Percentiles rank a stretch among this genome's conserved stretches.
Conservation (phyloP, 73 alveolate species). For the Effrenium voratum region DNA sequence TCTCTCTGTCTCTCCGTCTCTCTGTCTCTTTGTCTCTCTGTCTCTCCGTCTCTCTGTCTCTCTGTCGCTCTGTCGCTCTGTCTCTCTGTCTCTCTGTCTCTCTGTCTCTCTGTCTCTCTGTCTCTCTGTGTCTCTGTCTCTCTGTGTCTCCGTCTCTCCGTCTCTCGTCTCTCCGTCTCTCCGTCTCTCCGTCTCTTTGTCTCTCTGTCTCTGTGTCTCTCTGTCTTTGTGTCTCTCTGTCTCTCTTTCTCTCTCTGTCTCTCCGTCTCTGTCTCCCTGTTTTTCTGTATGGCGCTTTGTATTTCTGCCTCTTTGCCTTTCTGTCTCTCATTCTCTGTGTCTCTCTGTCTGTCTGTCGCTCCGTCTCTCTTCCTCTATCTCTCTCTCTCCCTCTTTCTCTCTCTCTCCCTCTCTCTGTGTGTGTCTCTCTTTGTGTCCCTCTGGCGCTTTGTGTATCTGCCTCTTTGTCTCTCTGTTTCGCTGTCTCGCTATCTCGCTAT, state of each 20-base stretch:
- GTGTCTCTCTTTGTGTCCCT: not conserved
- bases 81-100: not conserved
- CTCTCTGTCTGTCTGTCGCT: constrained; percentile 6
- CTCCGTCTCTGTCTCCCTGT: not conserved
- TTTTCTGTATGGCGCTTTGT: not conserved
- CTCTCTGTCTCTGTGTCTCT: constrained; percentile 2
- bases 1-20: too few relatives aligned
- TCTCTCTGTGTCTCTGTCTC: not conserved
- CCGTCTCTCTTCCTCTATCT: not conserved
- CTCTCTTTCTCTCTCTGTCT: not conserved
- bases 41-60: too few relatives aligned
- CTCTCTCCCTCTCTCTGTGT: not conserved
- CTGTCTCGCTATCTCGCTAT: not conserved
- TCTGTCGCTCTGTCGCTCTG: too few relatives aligned
- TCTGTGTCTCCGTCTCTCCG: not conserved
- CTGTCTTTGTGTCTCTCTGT: not conserved
- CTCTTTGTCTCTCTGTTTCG: constrained; percentile 2
- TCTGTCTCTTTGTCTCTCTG: too few relatives aligned
- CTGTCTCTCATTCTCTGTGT: not conserved
- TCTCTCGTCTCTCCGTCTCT: not conserved
- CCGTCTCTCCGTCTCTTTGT: not conserved
- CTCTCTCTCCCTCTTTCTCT: constrained; percentile 4
- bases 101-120: not conserved
- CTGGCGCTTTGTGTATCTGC: not conserved
- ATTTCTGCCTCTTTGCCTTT: not conserved